Conservation (phyloP, 306 rosid species). For the Adenanthera pavonina region DNA sequence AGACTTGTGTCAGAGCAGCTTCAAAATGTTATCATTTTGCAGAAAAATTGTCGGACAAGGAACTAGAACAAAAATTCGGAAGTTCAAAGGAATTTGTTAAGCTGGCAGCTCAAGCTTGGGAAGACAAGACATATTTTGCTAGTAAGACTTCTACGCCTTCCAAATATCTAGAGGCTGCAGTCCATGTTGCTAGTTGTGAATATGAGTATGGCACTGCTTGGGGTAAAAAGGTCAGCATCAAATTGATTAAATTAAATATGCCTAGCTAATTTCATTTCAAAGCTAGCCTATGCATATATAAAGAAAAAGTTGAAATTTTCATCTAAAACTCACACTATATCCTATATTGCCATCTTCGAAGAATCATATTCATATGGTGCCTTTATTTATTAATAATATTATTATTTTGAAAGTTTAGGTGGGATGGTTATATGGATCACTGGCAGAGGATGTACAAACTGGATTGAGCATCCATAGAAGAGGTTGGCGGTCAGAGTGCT, state of each 20-base stretch:
- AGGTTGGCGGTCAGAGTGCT: constrained; percentile 70
- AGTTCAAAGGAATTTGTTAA: constrained; percentile 46
- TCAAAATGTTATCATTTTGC: too few relatives aligned
- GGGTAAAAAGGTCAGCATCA: constrained; percentile 59
- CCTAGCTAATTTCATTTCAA: not conserved
- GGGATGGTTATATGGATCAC: constrained; percentile 59
- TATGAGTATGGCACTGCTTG: constrained; percentile 66
- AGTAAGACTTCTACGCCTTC: not conserved
- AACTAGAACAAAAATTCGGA: constrained; percentile 46
- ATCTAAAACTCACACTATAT: not conserved
- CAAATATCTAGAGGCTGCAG: constrained; percentile 49
- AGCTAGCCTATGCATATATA: too few relatives aligned
- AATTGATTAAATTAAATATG: not conserved
- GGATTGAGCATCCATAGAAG: constrained; percentile 58
- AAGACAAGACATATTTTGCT: constrained; percentile 25
- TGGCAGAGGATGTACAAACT: constrained; percentile 61
- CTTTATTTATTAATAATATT: too few relatives aligned
- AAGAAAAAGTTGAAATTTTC: not conserved
- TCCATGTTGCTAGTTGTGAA: constrained; percentile 47
- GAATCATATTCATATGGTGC: not conserved
- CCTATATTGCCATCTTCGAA: not conserved
- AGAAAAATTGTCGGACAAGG: constrained; percentile 39
- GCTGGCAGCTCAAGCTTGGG: constrained; percentile 48
- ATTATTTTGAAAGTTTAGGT: constrained; percentile 27
- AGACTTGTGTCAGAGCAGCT: not conserved